These are phyloP conservation scores for Xerocomellus intermedius DNA, from an alignment of 768 basidiomycete species.

Conservation along the genomic window DNA sequence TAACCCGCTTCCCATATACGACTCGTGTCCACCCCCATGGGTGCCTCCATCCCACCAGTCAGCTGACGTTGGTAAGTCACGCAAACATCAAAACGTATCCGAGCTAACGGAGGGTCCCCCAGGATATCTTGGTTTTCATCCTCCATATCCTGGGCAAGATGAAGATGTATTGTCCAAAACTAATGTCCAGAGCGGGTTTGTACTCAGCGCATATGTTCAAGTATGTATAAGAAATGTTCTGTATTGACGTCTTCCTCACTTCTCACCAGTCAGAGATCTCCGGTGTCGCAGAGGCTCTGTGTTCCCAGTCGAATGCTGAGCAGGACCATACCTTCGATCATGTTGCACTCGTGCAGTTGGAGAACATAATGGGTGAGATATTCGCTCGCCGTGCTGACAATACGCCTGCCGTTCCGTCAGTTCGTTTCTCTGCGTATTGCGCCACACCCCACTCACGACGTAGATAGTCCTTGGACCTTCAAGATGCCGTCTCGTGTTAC, in stretches of 20 bases:
- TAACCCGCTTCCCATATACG: slow-evolving; percentile 49
- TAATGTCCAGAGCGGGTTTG: slow-evolving; percentile 67
- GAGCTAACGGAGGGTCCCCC: neutral
- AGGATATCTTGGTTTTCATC: slow-evolving; percentile 79
- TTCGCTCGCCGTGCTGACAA: slow-evolving; percentile 61
- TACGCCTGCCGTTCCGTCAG: slow-evolving; percentile 64
- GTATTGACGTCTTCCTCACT: neutral
- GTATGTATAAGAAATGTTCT: slow-evolving; percentile 39
- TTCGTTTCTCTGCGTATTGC: neutral
- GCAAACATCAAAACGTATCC: neutral
- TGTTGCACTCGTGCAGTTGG: slow-evolving; percentile 56
- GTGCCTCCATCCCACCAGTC: slow-evolving; percentile 62
- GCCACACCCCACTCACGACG: neutral
- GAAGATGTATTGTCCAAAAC: slow-evolving; percentile 68
- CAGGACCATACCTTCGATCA: slow-evolving; percentile 50
- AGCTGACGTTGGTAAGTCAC: slow-evolving; percentile 64
- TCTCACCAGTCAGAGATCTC: slow-evolving; percentile 23
- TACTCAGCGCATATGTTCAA: slow-evolving; percentile 50
- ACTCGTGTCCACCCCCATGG: slow-evolving; percentile 71
- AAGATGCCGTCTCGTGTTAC: slow-evolving; percentile 83
- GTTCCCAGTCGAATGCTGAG: slow-evolving; percentile 13
- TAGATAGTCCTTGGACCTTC: slow-evolving; percentile 55
- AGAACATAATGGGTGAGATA: slow-evolving; percentile 75
- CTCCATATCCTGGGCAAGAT: slow-evolving; percentile 70
- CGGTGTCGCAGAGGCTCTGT: slow-evolving; percentile 13